phyloP scores from a whole-genome alignment of 2,329 filamentous ascomycete genomes.

The Trichoderma afroharzianum region DNA sequence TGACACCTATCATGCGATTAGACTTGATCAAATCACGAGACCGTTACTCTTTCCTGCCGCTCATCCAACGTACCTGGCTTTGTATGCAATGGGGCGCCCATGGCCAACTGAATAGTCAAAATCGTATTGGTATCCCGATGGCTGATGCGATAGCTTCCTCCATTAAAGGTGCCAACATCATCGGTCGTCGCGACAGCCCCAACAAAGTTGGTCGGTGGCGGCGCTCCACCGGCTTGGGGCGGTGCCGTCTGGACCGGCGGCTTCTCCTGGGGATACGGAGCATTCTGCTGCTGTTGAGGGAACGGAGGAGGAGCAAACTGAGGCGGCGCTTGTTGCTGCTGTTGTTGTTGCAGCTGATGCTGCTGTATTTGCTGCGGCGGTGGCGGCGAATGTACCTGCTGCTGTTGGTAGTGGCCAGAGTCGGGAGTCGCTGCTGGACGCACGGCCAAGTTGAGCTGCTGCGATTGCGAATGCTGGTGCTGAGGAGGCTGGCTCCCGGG shows the following conservation, averaged over 20 bases:
- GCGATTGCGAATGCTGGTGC: constrained; percentile 24
- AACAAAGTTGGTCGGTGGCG: constrained; percentile 53
- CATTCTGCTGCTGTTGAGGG: constrained; percentile 28
- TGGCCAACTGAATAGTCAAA: constrained; percentile 82
- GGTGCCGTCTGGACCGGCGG: constrained; percentile 19
- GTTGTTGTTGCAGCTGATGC: constrained; percentile 24
- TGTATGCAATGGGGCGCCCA: constrained; percentile 76
- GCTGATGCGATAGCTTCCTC: constrained; percentile 88
- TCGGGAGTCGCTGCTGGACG: constrained; percentile 26
- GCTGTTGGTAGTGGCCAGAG: constrained; percentile 23
- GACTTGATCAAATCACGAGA: background rate
- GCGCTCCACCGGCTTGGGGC: constrained; percentile 36
- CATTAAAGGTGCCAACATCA: constrained; percentile 95
- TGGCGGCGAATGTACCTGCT: background rate
- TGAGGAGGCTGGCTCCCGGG: constrained; percentile 23
- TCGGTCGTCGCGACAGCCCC: constrained; percentile 64
- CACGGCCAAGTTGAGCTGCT: constrained; percentile 23
- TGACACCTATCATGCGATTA: constrained; percentile 57
- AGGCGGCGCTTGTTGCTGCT: background rate
- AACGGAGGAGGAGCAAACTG: constrained; percentile 30
- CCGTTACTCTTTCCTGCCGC: too few species aligned
- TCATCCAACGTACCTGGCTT: constrained; percentile 60
- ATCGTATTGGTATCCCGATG: constrained; percentile 90
- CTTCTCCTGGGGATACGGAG: constrained; percentile 21
- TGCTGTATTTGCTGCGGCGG: constrained; percentile 27